Percentiles rank a stretch among this genome's conserved stretches.
Conservation (phyloP, 2,329 filamentous ascomycete genomes). For the Colletotrichum acutatum region DNA sequence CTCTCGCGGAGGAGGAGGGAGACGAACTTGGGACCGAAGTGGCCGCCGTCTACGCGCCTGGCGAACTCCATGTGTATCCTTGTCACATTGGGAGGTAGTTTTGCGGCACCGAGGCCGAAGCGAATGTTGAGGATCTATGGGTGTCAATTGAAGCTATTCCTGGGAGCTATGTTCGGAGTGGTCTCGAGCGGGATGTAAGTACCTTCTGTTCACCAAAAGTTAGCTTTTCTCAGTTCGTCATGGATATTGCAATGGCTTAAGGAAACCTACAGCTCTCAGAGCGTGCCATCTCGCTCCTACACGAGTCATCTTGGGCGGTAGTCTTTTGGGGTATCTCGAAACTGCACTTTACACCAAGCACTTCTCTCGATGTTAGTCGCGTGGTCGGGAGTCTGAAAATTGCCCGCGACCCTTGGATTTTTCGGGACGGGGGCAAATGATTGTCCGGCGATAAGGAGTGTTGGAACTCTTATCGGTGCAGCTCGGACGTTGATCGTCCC, state of each 20-base stretch:
- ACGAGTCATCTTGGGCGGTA: slow-evolving; percentile 56
- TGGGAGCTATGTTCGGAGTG: not conserved
- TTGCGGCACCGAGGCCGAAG: slow-evolving; percentile 83
- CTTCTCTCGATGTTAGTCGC: slow-evolving; percentile 15
- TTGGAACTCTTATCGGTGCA: not conserved
- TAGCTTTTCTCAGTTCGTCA: slow-evolving; percentile 13
- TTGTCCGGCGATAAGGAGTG: slow-evolving; percentile 27
- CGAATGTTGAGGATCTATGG: slow-evolving; percentile 78
- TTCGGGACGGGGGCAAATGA: slow-evolving; percentile 25
- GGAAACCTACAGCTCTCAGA: slow-evolving; percentile 73
- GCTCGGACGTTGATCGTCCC: slow-evolving; percentile 1
- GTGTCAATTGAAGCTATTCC: slow-evolving; percentile 37
- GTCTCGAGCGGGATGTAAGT: slow-evolving; percentile 18
- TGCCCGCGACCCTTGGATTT: slow-evolving; percentile 30
- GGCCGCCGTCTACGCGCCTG: slow-evolving; percentile 68
- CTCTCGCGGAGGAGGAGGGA: not conserved
- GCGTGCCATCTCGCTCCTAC: slow-evolving; percentile 71
- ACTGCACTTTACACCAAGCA: not conserved
- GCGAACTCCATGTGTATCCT: slow-evolving; percentile 82
- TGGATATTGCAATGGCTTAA: not conserved
- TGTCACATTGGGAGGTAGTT: slow-evolving; percentile 80
- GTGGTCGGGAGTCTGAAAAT: slow-evolving; percentile 34
- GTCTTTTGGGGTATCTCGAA: not conserved
- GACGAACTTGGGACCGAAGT: slow-evolving; percentile 77
- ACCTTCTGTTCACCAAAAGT: slow-evolving; percentile 33